Evolutionary conservation across 129 eudicot genomes (phyloP).

Genomic region (Helichrysum umbraculigerum): DNA sequence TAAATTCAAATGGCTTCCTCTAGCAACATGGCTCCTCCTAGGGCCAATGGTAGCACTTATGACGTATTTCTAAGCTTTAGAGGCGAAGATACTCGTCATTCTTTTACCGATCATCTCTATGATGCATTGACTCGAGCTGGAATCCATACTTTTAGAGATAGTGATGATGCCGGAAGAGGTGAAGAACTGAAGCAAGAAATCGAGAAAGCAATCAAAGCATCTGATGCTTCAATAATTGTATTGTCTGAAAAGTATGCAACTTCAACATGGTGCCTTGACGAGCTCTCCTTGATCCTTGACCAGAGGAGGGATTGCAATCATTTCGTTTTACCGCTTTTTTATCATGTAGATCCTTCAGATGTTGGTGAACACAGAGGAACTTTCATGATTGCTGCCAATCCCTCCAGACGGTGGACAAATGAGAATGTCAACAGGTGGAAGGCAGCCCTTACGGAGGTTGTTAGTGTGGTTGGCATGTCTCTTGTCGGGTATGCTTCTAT

Average conservation of each 20-base stretch:
- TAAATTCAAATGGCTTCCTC: neutral
- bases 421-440: slow-evolving; percentile 3
- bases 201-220: neutral
- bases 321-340: slow-evolving; percentile 3
- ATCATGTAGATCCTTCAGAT: slow-evolving; percentile 11
- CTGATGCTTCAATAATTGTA: slow-evolving; percentile 8
- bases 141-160: neutral
- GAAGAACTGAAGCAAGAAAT: slow-evolving; percentile 10
- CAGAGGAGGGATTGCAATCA: slow-evolving; percentile 2
- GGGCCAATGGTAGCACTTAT: slow-evolving; percentile 1
- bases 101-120: slow-evolving; percentile 3
- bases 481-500: slow-evolving; percentile 2
- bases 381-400: neutral
- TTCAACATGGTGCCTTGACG: slow-evolving; percentile 18
- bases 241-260: slow-evolving; percentile 5
- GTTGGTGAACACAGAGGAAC: neutral
- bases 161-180: slow-evolving; percentile 3
- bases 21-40: neutral
- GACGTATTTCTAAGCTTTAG: slow-evolving; percentile 10
- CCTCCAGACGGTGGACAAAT: neutral
- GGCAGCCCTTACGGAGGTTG: slow-evolving; percentile 3
- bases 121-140: neutral
- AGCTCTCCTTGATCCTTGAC: slow-evolving; percentile 4
- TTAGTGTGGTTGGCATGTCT: neutral
- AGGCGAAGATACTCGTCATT: slow-evolving; percentile 6